phyloP scores from a whole-genome alignment of 2,329 filamentous ascomycete genomes.

The Hymenoscyphus repandus region DNA sequence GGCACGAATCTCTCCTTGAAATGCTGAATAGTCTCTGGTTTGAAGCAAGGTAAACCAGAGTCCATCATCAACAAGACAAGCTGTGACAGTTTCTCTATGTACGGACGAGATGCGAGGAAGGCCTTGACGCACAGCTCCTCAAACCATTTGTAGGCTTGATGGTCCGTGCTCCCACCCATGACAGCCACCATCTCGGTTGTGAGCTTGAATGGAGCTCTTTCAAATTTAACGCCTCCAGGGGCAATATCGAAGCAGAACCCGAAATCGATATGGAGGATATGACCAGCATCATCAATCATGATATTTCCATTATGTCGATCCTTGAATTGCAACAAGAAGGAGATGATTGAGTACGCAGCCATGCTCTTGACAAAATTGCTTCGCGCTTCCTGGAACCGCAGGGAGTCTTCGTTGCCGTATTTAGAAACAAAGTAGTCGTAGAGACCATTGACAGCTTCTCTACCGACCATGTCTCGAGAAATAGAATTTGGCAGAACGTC shows the following conservation, averaged over 20 bases:
- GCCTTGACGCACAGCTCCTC: constrained; percentile 95
- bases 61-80: constrained; percentile 95
- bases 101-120: constrained; percentile 81
- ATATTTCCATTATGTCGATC: constrained; percentile 99
- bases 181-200: constrained; percentile 98
- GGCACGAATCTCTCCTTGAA: constrained; percentile 90
- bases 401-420: constrained; percentile 93
- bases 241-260: constrained; percentile 99
- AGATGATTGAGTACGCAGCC: constrained; percentile 97
- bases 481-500: constrained; percentile 97
- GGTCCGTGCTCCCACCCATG: constrained; percentile 82
- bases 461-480: constrained; percentile 95
- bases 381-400: constrained; percentile 89
- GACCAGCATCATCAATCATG: constrained; percentile 96
- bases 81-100: constrained; percentile 83
- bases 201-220: constrained; percentile 96
- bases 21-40: constrained; percentile 87
- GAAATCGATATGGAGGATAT: constrained; percentile 98
- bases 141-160: constrained; percentile 91
- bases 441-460: constrained; percentile 94
- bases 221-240: constrained; percentile 93
- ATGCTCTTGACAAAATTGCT: constrained; percentile 99
- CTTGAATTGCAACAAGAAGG: constrained; percentile 96
- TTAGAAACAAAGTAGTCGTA: constrained; percentile 98
- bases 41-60: constrained; percentile 94